Base-by-base conservation (phyloP, 805 yeast genomes). In the Yamadazyma insecticola region DNA sequence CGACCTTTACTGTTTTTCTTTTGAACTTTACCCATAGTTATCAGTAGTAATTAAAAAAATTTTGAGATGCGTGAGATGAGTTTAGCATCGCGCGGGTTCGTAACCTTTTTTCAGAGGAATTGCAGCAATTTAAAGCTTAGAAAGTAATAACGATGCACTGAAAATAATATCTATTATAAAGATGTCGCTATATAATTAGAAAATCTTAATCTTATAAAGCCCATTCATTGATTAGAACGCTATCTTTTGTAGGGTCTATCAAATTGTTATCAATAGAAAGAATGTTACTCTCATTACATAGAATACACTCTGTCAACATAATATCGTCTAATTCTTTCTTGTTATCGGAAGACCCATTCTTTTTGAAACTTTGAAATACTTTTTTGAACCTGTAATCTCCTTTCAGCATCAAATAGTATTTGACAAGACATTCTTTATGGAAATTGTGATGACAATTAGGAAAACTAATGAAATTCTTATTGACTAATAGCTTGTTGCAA, bases 1-100 rank as follows among this genome's bases (percentile, higher is more conserved):
- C 98, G 97, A 71, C 98, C 98, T 74, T 92, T 90, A 60, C 95
- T 86, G 55, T 86, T 81, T 63, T 89, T 89, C 77, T 89, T 89
- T 55, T 89, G 96, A 26, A 92, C 77, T 57, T 78, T 86, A 63
- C 95, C 96, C 95, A 85, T 85, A 18, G 11, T n/a, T n/a, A n/a
- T n/a, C n/a, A n/a, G n/a, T n/a, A n/a, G n/a, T n/a, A n/a, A 23
- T 18, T 16, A 26, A 11, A 24, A 15, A 22, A 12, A 25, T 25
- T 24, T 13, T 13, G 14, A 15, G 28, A 13, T 15, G 16, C 19
- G 32, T 25, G 39, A 26, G 43, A 39, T 32, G 28, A 22, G 25
- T n/a, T n/a, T n/a, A n/a, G n/a, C 22, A 19, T 19, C 22, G 22
- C 22, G 22, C 22, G 11, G n/a, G n/a, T n/a, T n/a, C n/a, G n/a